phyloP scores from a whole-genome alignment of 228 moss, liverwort and hornwort genomes.

The Sphagnum fallax region DNA sequence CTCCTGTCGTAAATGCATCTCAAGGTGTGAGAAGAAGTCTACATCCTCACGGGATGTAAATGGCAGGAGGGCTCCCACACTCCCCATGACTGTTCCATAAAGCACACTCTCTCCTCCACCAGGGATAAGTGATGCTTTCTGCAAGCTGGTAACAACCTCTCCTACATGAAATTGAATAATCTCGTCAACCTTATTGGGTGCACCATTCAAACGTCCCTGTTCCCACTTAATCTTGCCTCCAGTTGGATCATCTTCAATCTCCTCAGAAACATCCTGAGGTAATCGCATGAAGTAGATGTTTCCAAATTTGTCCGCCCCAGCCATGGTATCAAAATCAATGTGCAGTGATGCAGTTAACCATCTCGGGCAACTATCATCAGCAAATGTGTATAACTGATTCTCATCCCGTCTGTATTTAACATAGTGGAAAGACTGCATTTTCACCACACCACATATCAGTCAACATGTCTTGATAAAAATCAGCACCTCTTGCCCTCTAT shows the following conservation, averaged over 20 bases:
- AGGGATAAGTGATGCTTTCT: constrained; percentile 94
- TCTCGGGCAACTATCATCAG: constrained; percentile 97
- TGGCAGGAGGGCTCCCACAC: constrained; percentile 90
- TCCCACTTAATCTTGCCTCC: constrained; percentile 99
- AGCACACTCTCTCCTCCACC: constrained; percentile 93
- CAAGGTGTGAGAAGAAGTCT: constrained; percentile 96
- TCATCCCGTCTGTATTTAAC: constrained; percentile 97
- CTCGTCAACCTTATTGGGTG: constrained; percentile 98
- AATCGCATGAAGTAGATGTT: constrained; percentile 97
- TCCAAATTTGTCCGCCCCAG: constrained; percentile 98
- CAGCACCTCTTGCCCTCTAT: not conserved
- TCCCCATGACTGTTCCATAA: constrained; percentile 95
- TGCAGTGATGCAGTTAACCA: constrained; percentile 98
- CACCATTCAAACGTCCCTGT: constrained; percentile 97
- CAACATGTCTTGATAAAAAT: not conserved
- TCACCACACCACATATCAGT: not conserved
- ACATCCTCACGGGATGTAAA: constrained; percentile 95
- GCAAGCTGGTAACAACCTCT: constrained; percentile 94
- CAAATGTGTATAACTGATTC: constrained; percentile 95
- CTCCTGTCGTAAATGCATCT: constrained; percentile 98
- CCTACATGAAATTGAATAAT: constrained; percentile 98
- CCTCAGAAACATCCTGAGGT: constrained; percentile 97
- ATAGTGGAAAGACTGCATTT: constrained; percentile 93
- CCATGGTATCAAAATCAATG: constrained; percentile 99
- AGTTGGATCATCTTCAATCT: constrained; percentile 98